Evolutionary conservation across 345 rosid genomes (phyloP), one percentile per base, ranked within the genome.

Genomic region (Heritiera fomes): DNA sequence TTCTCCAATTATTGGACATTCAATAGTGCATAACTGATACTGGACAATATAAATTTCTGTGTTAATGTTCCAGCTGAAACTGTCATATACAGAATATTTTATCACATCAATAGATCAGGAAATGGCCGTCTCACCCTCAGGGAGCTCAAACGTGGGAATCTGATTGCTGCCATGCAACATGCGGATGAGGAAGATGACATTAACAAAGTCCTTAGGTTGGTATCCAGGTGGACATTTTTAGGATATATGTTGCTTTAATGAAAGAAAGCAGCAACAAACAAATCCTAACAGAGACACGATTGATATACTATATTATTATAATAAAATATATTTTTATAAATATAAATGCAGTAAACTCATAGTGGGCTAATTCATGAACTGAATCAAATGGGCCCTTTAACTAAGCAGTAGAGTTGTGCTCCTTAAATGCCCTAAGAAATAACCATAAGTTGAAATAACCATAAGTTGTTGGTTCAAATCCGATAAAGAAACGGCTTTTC

Each of bases 51-150:
- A 68, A 52, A 69, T 73, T 80, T 78, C 38, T 77, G 73, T 87
- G 74, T 81, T 79, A 73, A 66, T 83, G 82, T 72, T 64, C 78
- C 97, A 96, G 99, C 93, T 84, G 97, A 95, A 91, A 95, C 99
- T 61, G 98, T 95, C 78, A 87, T 94, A 88, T 92, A 92, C 93
- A 89, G 97, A 89, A 94, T 96, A 80, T 96, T 96, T 86, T 94
- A 90, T 88, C 81, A 89, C 87, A 84, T 87, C 77, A 94, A 91
- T 87, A 90, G 97, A 91, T 88, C 94, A 18, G 95, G 91, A 79
- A 87, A 91, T 85, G 99, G 98, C 49, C 89, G 84, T 80, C 93
- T 96, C 76, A 90, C 95, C 41, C 89, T 94, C 65, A 88, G 94
- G 89, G 98, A 96, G 88, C 83, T 96, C 78, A 96, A 91, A 85